Percentiles rank a stretch among this genome's conserved stretches.
phyloP scores from a whole-genome alignment of 2,329 filamentous ascomycete species.

The Ascochyta clinopodiicola region DNA sequence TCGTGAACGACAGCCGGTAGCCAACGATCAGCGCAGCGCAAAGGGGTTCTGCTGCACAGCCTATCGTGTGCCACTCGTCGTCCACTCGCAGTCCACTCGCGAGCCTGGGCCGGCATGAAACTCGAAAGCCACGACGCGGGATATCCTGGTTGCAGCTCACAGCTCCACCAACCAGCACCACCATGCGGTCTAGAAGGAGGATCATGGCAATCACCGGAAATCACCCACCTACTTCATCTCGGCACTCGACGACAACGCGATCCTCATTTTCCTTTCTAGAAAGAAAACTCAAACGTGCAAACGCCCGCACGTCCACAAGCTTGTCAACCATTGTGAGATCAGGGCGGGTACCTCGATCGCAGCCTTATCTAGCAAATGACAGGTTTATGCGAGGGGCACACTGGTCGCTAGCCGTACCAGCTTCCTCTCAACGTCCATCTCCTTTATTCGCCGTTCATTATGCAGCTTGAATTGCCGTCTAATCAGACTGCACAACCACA shows the following conservation, averaged over 20 bases:
- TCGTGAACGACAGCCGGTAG: constrained; percentile 8
- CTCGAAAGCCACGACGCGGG: constrained; percentile 25
- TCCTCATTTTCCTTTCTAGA: background rate
- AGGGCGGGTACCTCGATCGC: constrained; percentile 6
- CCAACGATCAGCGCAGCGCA: constrained; percentile 7
- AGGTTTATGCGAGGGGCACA: constrained; percentile 15
- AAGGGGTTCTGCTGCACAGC: constrained; percentile 19
- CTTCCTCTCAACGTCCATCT: background rate
- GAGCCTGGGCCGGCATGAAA: constrained; percentile 26
- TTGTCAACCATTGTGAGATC: background rate
- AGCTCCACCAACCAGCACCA: constrained; percentile 29
- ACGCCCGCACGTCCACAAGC: constrained; percentile 2
- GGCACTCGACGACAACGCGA: constrained; percentile 8
- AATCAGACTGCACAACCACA: background rate
- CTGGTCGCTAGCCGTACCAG: background rate
- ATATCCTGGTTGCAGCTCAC: constrained; percentile 23
- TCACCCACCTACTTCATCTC: constrained; percentile 11
- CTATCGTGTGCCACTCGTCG: constrained; percentile 15
- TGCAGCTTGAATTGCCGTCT: background rate
- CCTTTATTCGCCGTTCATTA: background rate
- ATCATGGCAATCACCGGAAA: constrained; percentile 16
- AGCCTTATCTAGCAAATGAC: constrained; percentile 4
- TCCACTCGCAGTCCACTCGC: constrained; percentile 18
- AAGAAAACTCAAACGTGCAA: background rate
- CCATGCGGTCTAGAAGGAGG: constrained; percentile 14